These are phyloP conservation scores for Pseudogymnoascus sp. DNA, from an alignment of 2,329 filamentous ascomycete genomes.

Conservation along the genomic window DNA sequence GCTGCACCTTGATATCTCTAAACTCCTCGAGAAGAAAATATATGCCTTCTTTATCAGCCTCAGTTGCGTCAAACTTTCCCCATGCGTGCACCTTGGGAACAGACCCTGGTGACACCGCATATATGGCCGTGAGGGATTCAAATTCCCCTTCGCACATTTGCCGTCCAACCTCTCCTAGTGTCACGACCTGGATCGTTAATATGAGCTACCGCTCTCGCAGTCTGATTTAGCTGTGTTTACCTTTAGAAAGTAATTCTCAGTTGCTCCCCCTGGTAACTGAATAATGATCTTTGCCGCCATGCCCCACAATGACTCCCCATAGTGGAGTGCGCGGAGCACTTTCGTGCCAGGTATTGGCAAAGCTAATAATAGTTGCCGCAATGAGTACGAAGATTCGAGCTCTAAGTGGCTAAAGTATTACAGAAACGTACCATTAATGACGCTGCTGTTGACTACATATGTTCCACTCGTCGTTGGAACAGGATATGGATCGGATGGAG, in stretches of 20 bases:
- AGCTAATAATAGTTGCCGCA: neutral
- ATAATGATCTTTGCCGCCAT: neutral
- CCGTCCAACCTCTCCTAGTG: neutral
- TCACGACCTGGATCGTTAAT: neutral
- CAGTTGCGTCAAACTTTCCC: constrained; percentile 12
- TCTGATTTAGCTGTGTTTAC: neutral
- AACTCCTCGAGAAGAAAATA: constrained; percentile 27
- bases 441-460: neutral
- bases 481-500: neutral
- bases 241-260: neutral
- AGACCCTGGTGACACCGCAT: constrained; percentile 8
- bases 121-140: neutral
- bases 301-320: neutral
- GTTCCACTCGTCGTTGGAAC: neutral
- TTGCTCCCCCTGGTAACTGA: neutral
- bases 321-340: neutral
- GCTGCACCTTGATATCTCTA: constrained; percentile 21
- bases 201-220: neutral
- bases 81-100: constrained; percentile 15
- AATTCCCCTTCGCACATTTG: neutral
- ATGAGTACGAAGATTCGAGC: neutral
- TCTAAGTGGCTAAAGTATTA: neutral
- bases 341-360: neutral
- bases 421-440: neutral
- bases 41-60: neutral